Conservation (phyloP, 129 eudicot genomes). For the Solidago caesia region DNA sequence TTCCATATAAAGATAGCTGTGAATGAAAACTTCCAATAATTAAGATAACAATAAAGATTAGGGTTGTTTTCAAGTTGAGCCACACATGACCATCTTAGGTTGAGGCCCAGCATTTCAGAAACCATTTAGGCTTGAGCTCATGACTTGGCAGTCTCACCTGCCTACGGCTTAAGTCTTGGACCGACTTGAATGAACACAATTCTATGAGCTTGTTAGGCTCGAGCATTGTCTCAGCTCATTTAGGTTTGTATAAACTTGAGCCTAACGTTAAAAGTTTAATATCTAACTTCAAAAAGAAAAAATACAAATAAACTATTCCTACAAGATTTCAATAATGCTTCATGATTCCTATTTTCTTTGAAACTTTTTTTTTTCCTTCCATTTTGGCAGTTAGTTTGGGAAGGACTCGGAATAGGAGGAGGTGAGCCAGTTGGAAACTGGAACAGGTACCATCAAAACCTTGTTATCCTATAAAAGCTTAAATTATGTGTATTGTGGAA, state of each 20-base stretch:
- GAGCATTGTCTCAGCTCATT: too few relatives aligned
- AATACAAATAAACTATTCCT: background rate
- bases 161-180: too few relatives aligned
- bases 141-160: too few relatives aligned
- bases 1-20: background rate
- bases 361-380: constrained; percentile 2
- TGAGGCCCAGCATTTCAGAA: too few relatives aligned
- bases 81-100: too few relatives aligned
- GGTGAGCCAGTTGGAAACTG: constrained; percentile 72
- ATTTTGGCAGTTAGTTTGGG: constrained; percentile 74
- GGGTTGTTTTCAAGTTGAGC: too few relatives aligned
- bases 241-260: too few relatives aligned
- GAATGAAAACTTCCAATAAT: background rate
- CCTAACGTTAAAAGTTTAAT: too few relatives aligned
- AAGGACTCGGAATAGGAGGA: constrained; percentile 91
- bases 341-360: constrained; percentile 17
- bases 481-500: background rate
- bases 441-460: constrained; percentile 59
- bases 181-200: too few relatives aligned
- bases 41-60: background rate
- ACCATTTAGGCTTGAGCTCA: too few relatives aligned
- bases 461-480: background rate
- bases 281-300: too few relatives aligned
- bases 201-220: too few relatives aligned
- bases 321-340: background rate